Base-by-base conservation (phyloP, 192 early-diverging fungal genomes). In the Coemansia sp. region DNA sequence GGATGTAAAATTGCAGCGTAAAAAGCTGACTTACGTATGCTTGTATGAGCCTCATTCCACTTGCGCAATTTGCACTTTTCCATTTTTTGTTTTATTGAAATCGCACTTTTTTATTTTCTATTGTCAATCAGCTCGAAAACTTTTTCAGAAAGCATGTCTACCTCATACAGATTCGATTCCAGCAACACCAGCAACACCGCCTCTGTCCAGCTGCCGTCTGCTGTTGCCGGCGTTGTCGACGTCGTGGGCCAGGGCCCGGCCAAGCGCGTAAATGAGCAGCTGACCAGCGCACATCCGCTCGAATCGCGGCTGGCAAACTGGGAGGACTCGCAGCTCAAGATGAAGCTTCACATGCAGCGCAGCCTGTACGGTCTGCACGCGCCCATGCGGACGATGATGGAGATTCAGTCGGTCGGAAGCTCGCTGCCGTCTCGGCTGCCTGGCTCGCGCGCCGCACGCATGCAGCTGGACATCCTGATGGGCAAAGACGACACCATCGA, bases 301-400 rank as follows among this genome's bases (percentile, higher is more conserved):
- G 94, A 96, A 73, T 76, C 85, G 45, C 85, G 90, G 33, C 79
- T 94, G 10, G 69, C 77, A 32, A 77, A 90, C 73, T 96, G 94
- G 94, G 85, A 92, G 45, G 85, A 84, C 73, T 92, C 94, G 55
- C 94, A 94, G 77, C 76, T 86, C 51, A 85, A 91, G 66, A 83
- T 93, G 30, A 92, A 93, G 74, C 77, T 93, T 64, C 85, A 87
- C 56, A 85, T 96, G 87, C 88, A 90, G 54, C 88, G 92, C 50
- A 84, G 87, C 66, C 63, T 89, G 18, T 93, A 93, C 72, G 97
- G 95, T 25, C 79, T 94, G 58, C 93, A 96, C 70, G 91, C 91
- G n/a, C 97, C 95, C 32, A 83, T 99, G 71, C 89, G 92, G 67
- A 82, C 94, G 73, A 90, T 93, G 67, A 97, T 97, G 95, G 95